phyloP scores from a whole-genome alignment of 352 stramenopile genomes.

The Elongisporangium anandrum region DNA sequence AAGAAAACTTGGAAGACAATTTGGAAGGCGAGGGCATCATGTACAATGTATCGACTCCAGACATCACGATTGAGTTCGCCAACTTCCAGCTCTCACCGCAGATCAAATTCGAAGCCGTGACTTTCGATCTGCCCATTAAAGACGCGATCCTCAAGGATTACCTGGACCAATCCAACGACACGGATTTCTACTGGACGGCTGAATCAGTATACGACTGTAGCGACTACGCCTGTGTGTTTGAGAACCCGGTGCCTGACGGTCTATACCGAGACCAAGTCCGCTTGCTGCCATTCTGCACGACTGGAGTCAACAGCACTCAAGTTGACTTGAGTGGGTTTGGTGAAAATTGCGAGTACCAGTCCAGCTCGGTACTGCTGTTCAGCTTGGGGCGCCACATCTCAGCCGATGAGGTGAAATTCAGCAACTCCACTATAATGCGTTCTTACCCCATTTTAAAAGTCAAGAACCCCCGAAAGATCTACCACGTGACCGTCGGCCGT shows the following conservation, averaged over 20 bases:
- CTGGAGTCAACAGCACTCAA: neutral
- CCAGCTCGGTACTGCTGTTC: neutral
- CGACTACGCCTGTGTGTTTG: neutral
- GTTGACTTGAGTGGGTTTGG: neutral
- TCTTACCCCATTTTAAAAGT: neutral
- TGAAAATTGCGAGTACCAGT: neutral
- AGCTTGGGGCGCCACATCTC: neutral
- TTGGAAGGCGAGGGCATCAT: neutral
- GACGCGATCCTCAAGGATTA: neutral
- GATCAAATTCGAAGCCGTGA: neutral
- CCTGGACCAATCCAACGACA: neutral
- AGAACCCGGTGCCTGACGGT: neutral
- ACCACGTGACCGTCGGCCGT: neutral
- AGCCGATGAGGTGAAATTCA: neutral
- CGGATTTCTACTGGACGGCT: neutral
- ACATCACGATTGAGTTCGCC: neutral
- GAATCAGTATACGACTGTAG: neutral
- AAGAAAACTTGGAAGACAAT: neutral
- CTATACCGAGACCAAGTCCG: neutral
- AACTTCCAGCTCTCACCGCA: no score
- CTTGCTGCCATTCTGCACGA: neutral
- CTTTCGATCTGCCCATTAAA: neutral
- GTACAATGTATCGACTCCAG: neutral
- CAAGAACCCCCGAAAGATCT: neutral
- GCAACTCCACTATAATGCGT: neutral